These are phyloP conservation scores for Sordaria brevicollis DNA, from an alignment of 495 filamentous ascomycete species.

Conservation along the genomic window DNA sequence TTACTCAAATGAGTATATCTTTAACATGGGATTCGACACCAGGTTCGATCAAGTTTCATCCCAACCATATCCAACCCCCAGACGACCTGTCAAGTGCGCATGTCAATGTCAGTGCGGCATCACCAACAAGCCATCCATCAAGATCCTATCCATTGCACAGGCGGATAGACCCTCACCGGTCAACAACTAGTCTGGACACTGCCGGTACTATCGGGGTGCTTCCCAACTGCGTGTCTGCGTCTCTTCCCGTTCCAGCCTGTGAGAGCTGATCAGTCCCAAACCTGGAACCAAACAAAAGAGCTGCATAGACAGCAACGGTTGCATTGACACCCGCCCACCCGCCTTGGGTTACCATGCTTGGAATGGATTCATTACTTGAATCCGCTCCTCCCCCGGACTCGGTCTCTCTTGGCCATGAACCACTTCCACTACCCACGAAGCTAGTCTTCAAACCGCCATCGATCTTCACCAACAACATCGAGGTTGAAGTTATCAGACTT, in stretches of 20 bases:
- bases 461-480: neutral
- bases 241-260: neutral
- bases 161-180: neutral
- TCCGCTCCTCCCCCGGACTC: neutral
- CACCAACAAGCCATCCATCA: neutral
- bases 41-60: too few species aligned
- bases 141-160: neutral
- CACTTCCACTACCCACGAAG: neutral
- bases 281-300: neutral
- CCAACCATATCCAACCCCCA: neutral
- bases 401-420: neutral
- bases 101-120: neutral
- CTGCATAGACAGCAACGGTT: neutral
- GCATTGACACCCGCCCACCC: slow-evolving; percentile 2
- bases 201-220: neutral
- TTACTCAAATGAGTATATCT: neutral
- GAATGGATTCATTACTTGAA: neutral
- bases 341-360: neutral
- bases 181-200: neutral
- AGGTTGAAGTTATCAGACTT: neutral
- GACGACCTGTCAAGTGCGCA: too few species aligned
- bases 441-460: neutral
- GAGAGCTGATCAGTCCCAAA: slow-evolving; percentile 1
- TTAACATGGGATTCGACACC: neutral
- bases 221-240: neutral